These are phyloP conservation scores for Hypoxylon sp. DNA, from an alignment of 2,329 filamentous ascomycete genomes.

Conservation along the genomic window DNA sequence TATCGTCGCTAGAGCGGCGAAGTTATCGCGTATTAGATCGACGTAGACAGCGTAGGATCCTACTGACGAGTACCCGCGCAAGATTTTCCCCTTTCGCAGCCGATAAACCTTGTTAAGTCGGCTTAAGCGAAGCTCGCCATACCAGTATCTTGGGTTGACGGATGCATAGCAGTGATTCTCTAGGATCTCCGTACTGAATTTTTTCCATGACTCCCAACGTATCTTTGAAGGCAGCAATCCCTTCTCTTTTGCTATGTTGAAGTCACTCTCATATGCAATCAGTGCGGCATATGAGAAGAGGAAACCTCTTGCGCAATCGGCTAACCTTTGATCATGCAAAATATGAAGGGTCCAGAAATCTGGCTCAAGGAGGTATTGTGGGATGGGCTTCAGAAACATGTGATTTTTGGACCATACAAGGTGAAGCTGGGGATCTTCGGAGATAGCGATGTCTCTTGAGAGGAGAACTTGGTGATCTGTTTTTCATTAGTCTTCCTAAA, in stretches of 20 bases:
- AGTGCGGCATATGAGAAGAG: slow-evolving; percentile 51
- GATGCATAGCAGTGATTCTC: slow-evolving; percentile 42
- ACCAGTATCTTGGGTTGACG: slow-evolving; percentile 50
- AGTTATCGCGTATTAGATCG: slow-evolving; percentile 52
- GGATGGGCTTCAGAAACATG: slow-evolving; percentile 53
- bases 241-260: slow-evolving; percentile 47
- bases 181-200: slow-evolving; percentile 40
- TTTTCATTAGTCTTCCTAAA: slow-evolving; percentile 17
- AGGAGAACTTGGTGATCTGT: slow-evolving; percentile 48
- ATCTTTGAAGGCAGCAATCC: slow-evolving; percentile 48
- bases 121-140: slow-evolving; percentile 52
- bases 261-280: slow-evolving; percentile 51
- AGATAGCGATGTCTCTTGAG: slow-evolving; percentile 48
- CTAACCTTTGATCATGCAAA: slow-evolving; percentile 39
- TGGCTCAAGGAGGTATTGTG: slow-evolving; percentile 50
- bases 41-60: slow-evolving; percentile 45
- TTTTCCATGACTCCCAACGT: slow-evolving; percentile 51
- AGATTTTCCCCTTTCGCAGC: slow-evolving; percentile 40
- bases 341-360: slow-evolving; percentile 48
- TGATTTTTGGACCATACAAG: slow-evolving; percentile 51
- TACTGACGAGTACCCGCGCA: slow-evolving; percentile 44
- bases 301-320: slow-evolving; percentile 48
- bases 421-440: slow-evolving; percentile 51
- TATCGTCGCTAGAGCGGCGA: slow-evolving; percentile 49
- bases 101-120: slow-evolving; percentile 55